phyloP scores from a whole-genome alignment of 169 alveolate species.

The Plasmodium vivax region DNA sequence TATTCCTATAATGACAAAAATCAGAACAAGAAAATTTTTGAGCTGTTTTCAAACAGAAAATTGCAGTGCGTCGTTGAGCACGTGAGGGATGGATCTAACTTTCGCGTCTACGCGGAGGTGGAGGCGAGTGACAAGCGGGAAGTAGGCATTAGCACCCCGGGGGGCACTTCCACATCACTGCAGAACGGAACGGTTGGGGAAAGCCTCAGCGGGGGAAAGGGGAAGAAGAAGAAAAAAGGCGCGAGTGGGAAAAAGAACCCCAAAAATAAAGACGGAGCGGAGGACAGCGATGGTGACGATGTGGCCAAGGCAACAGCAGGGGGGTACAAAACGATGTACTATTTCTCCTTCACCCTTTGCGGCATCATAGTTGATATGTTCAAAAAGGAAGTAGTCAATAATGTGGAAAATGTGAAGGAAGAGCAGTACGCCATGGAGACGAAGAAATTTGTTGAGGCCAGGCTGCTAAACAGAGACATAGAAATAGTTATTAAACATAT shows the following conservation, averaged over 20 bases:
- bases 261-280: background rate
- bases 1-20: slow-evolving; percentile 61
- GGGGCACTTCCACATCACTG: background rate
- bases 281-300: background rate
- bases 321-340: slow-evolving; percentile 54
- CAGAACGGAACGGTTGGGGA: background rate
- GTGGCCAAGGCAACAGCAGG: background rate
- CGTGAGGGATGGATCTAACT: slow-evolving; percentile 60
- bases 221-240: slow-evolving; percentile 4
- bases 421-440: slow-evolving; percentile 71
- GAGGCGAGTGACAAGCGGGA: background rate
- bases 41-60: slow-evolving; percentile 16
- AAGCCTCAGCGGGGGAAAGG: background rate
- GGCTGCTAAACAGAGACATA: slow-evolving; percentile 63
- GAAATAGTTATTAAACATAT: slow-evolving; percentile 59
- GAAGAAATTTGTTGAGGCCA: slow-evolving; percentile 54
- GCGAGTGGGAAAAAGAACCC: background rate
- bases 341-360: slow-evolving; percentile 52
- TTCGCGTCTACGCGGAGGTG: slow-evolving; percentile 63
- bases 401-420: slow-evolving; percentile 61
- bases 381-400: slow-evolving; percentile 59
- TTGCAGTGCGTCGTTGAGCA: slow-evolving; percentile 59
- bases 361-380: slow-evolving; percentile 73
- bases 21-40: slow-evolving; percentile 37
- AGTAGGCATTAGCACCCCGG: background rate